Evolutionary conservation across 2,329 filamentous ascomycete genomes (phyloP), one percentile per base, ranked within the genome.

Genomic region (Penicillium sp.): DNA sequence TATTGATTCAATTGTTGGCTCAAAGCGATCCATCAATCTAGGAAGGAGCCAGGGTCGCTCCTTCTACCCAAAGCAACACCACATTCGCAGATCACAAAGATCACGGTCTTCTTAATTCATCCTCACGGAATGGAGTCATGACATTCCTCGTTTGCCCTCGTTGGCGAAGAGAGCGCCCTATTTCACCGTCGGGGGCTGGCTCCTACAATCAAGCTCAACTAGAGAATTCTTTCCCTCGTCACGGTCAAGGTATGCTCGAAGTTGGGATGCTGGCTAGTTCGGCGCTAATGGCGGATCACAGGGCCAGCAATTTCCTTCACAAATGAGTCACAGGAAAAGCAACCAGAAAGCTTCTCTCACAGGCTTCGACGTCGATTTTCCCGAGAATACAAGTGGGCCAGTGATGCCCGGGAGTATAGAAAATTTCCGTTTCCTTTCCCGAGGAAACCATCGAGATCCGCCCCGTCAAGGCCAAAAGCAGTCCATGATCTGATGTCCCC

Each of bases 281-380:
- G 22, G 37, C 39, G 37, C 45, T 48, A 45, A 47, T 59, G 56
- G 24, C 55, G 2, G 7, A n/a, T 35, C 3, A 9, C 47, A 44
- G 11, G 22, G 27, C 29, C 44, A 62, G 58, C 48, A 48, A 52
- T 45, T 5, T 31, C 33, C 6, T 54, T 59, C 35, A 53, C 35
- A 19, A 27, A 29, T 29, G 48, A 43, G 33, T 45, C 51, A 5
- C 43, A 41, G 9, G 51, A 56, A 27, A 63, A 59, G 24, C 54
- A 57, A 43, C 60, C 64, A 1, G 62, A 58, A 35, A 65, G 64
- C 35, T 52, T 75, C 11, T 70, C 72, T 4, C 60, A 62, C 49
- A 67, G 55, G 50, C 53, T 76, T 19, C 73, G 73, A 16, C 68
- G 62, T 44, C 67, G 69, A 14, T 67, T 76, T 47, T 74, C 74